Evolutionary conservation across 2,329 filamentous ascomycete genomes (phyloP).

Genomic region (Alternaria incomplexa): DNA sequence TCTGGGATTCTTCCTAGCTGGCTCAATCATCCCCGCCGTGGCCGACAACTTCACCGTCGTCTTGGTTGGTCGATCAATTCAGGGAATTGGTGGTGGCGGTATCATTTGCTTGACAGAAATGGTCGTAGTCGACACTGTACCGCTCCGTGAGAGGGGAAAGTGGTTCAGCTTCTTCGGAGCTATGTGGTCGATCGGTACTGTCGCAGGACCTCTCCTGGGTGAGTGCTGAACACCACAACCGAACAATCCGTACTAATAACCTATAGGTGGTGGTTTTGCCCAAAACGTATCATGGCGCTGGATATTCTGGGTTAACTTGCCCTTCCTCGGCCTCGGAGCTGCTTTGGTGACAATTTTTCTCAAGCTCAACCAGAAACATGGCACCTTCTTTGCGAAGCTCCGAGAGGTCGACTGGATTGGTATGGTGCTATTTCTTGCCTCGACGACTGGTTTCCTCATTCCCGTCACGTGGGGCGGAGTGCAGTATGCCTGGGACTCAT

Average conservation of each 20-base stretch:
- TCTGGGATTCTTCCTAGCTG: conserved; percentile 45
- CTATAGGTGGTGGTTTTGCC: conserved; percentile 58
- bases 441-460: conserved; percentile 65
- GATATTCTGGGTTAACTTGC: conserved; percentile 71
- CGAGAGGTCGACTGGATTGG: conserved; percentile 68
- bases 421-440: conserved; percentile 65
- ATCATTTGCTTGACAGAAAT: conserved; percentile 53
- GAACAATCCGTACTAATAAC: neutral
- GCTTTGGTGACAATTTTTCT: conserved; percentile 61
- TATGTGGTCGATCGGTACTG: conserved; percentile 64
- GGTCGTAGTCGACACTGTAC: conserved; percentile 55
- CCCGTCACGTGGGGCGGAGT: conserved; percentile 70
- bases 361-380: conserved; percentile 57
- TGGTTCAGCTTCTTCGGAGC: conserved; percentile 51
- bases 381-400: conserved; percentile 57
- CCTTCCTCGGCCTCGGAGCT: conserved; percentile 59
- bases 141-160: conserved; percentile 51
- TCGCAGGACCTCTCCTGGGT: conserved; percentile 56
- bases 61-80: conserved; percentile 47
- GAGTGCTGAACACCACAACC: neutral
- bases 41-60: conserved; percentile 50
- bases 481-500: conserved; percentile 68
- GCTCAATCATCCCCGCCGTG: conserved; percentile 45
- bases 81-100: conserved; percentile 52
- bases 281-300: conserved; percentile 63